Evolutionary conservation across 768 basidiomycete genomes (phyloP), one percentile per base, ranked within the genome.

Genomic region (Russula dissimulans): DNA sequence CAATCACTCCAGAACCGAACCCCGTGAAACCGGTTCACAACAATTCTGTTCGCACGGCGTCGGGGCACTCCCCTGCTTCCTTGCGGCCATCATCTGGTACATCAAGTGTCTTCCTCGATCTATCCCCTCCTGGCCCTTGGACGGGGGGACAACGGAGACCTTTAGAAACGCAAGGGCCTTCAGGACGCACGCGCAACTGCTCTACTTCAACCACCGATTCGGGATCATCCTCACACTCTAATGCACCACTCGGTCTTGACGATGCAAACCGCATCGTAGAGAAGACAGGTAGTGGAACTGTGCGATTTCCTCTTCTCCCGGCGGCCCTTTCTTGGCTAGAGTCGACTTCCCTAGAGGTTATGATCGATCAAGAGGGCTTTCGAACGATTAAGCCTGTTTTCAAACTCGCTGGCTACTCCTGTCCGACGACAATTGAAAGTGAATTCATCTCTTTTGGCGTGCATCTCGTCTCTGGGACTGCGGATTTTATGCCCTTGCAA

Each of bases 351-450:
- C 70, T 91, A 34, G 81, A 87, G 58, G 72, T 92, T 38, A 79
- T 83, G 70, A 84, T 93, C 29, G 91, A 92, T 68, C 91, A 93
- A 69, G 91, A 92, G 73, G 86, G 88, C 4, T 90, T 89, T 66
- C 81, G 89, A 29, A 77, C 79, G 17, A 76, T 85, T 6, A 75
- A 76, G 29, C 82, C 87, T 18, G 69, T 73, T 8, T 85, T 91
- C 73, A 76, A 74, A 61, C 79, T 85, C 50, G 73, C 77, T n/a
- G 81, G 82, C 10, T 81, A 81, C 66, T 72, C 74, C 66, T 54
- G 67, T 71, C 62, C 69, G 69, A 44, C 52, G 8, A 18, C 38
- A 18, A 41, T 50, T 17, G 41, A 64, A 36, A 59, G 57, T 60
- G 57, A 43, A 17, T 50, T 36, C 6, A 3, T 53, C n/a, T 47